Evolutionary conservation across 371 early-diverging fungal species (phyloP).

Genomic region (Batkoa obscura): DNA sequence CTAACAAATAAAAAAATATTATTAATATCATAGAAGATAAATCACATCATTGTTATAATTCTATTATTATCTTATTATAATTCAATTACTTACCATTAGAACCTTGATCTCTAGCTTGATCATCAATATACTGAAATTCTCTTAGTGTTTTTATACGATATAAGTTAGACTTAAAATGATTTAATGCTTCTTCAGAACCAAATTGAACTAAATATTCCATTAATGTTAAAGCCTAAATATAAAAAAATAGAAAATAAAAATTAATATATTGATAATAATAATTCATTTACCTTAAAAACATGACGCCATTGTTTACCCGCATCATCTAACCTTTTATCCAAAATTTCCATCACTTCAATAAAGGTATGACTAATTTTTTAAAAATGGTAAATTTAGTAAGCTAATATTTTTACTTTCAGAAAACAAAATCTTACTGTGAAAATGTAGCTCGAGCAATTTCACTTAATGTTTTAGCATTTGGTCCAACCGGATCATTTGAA

Average conservation of each 20-base stretch:
- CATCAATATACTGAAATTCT: conserved; percentile 90
- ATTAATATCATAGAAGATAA: neutral
- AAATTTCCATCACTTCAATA: conserved; percentile 89
- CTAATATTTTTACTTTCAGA: neutral
- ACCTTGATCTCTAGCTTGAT: conserved; percentile 78
- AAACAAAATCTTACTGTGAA: conserved; percentile 45
- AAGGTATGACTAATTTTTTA: conserved; percentile 53
- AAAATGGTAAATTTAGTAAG: neutral
- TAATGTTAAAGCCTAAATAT: conserved; percentile 23
- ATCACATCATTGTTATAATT: neutral
- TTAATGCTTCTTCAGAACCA: conserved; percentile 77
- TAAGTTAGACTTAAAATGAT: conserved; percentile 72
- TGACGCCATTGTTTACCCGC: conserved; percentile 96
- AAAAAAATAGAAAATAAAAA: neutral
- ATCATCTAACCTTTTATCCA: conserved; percentile 92
- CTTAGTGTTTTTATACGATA: conserved; percentile 85
- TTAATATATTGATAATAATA: no score
- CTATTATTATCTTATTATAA: no score
- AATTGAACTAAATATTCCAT: conserved; percentile 52
- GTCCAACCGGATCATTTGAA: conserved; percentile 77
- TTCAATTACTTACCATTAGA: conserved; percentile 34
- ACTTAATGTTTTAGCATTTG: conserved; percentile 67
- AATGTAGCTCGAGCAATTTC: conserved; percentile 76
- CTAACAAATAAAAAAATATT: conserved; percentile 15
- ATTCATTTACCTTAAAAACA: conserved; percentile 74